phyloP scores from a whole-genome alignment of 139 green algal genomes.

The Tetradesmus lagerheimii region DNA sequence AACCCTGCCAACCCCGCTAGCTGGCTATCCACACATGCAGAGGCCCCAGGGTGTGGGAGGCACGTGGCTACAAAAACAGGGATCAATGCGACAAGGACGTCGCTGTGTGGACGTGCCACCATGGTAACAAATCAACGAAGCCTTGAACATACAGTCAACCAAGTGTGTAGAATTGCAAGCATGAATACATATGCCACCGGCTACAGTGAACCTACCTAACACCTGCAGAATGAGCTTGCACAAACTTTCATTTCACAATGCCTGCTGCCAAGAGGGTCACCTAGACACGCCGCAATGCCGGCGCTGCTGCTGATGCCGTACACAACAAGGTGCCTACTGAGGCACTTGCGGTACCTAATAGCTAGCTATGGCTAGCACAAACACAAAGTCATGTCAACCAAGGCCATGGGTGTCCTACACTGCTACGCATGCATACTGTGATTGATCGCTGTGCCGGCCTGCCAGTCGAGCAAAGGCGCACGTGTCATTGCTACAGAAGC shows the following conservation, averaged over 20 bases:
- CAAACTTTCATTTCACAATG: background rate
- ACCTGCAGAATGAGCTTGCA: background rate
- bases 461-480: background rate
- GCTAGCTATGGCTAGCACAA: background rate
- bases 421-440: background rate
- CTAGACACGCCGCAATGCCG: background rate
- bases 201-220: conserved; percentile 2
- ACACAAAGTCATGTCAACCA: background rate
- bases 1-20: conserved; percentile 1
- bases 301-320: background rate
- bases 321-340: background rate
- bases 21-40: background rate
- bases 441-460: background rate
- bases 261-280: background rate
- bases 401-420: background rate
- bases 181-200: background rate
- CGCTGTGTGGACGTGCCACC: background rate
- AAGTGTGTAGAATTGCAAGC: background rate
- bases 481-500: background rate
- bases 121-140: background rate
- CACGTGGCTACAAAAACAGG: background rate
- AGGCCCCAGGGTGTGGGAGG: background rate
- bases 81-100: background rate
- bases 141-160: background rate
- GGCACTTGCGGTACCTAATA: background rate